Percentiles rank a stretch among this genome's conserved stretches.
Evolutionary conservation across 192 early-diverging fungal species (phyloP).

Genomic region (Umbelopsis vinacea): DNA sequence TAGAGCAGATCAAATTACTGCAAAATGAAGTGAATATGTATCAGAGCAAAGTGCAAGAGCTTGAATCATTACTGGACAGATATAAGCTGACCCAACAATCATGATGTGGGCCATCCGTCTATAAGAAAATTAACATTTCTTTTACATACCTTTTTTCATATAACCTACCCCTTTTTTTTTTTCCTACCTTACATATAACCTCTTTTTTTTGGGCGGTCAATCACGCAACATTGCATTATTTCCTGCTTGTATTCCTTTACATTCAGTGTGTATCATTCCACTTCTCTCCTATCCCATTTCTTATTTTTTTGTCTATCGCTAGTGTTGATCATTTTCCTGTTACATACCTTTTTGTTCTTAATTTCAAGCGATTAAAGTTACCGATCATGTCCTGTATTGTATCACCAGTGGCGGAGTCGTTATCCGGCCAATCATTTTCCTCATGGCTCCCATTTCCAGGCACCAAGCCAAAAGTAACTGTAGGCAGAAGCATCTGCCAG

Average conservation of each 20-base stretch:
- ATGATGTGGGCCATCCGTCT: neutral
- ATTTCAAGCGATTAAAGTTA: neutral
- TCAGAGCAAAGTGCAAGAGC: slow-evolving; percentile 36
- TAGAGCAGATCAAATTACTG: slow-evolving; percentile 80
- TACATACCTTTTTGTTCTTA: neutral
- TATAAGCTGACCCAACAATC: neutral
- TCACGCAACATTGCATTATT: neutral
- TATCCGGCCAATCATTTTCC: neutral
- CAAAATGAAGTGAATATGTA: slow-evolving; percentile 36
- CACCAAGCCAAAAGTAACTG: slow-evolving; percentile 4
- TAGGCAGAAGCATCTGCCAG: too few relatives aligned
- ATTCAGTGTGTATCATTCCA: neutral
- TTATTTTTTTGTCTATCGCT: neutral
- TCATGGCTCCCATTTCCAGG: slow-evolving; percentile 1
- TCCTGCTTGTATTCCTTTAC: neutral
- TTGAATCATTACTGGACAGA: slow-evolving; percentile 36
- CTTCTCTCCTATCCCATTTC: neutral
- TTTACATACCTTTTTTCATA: neutral
- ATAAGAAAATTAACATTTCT: too few relatives aligned
- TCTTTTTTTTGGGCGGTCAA: neutral
- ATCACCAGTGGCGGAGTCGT: slow-evolving; percentile 1
- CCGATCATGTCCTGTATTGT: neutral
- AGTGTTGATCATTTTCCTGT: neutral
- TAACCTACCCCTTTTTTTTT: neutral
- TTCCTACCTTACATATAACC: slow-evolving; percentile 5